phyloP scores from a whole-genome alignment of 768 basidiomycete genomes.

The Trametes coccinea region DNA sequence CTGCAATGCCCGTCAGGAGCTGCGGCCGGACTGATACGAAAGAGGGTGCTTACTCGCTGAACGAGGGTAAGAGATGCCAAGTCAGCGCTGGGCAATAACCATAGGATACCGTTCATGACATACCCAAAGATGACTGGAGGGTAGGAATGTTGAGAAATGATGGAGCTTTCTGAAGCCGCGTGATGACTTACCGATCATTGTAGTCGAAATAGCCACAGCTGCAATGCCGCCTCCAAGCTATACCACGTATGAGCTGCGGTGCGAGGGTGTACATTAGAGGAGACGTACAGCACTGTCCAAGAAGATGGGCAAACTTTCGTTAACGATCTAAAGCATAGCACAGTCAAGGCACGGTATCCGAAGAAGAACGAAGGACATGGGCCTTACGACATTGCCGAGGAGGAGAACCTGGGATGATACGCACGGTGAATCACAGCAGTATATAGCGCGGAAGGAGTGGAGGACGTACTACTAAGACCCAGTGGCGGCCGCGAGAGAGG shows the following conservation, averaged over 20 bases:
- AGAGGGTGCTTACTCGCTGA: conserved; percentile 38
- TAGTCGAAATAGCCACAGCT: conserved; percentile 77
- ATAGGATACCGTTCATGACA: neutral
- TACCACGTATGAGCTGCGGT: neutral
- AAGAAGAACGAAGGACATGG: neutral
- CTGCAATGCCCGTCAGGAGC: conserved; percentile 32
- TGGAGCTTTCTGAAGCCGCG: neutral
- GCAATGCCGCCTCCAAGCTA: conserved; percentile 70
- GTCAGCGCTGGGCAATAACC: neutral
- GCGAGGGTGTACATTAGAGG: neutral
- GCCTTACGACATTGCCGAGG: conserved; percentile 80
- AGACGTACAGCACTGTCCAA: conserved; percentile 64
- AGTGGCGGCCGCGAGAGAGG: conserved; percentile 54
- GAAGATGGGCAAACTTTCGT: conserved; percentile 84
- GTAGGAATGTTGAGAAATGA: neutral
- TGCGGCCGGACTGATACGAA: neutral
- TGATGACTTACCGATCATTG: conserved; percentile 55
- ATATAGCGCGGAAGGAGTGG: neutral
- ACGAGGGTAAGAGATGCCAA: conserved; percentile 20
- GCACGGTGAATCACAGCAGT: neutral
- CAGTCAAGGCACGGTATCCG: too few species aligned
- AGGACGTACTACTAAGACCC: conserved; percentile 83
- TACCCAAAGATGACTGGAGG: conserved; percentile 79
- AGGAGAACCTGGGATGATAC: conserved; percentile 63
- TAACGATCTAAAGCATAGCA: conserved; percentile 55